Evolutionary conservation across 1,284 basidiomycete species (phyloP).

Genomic region (Apiotrichum sp.): DNA sequence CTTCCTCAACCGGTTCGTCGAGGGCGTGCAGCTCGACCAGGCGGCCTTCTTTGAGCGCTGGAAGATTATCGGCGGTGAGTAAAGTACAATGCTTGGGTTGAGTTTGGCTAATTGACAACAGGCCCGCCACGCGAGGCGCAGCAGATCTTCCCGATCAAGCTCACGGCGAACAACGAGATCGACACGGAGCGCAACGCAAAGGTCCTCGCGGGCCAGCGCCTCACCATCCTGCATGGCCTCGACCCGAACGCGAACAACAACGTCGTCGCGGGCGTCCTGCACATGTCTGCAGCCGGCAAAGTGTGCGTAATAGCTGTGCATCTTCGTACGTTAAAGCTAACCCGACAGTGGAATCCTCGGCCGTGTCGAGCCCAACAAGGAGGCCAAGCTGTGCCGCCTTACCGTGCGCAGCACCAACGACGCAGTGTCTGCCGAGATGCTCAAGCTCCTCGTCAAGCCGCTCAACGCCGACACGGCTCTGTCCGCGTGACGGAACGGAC

Average conservation of each 20-base stretch:
- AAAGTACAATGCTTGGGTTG: background rate
- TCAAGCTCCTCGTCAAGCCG: constrained; percentile 50
- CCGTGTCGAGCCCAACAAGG: constrained; percentile 86
- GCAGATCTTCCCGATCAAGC: constrained; percentile 70
- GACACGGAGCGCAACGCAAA: constrained; percentile 67
- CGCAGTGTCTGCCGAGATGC: constrained; percentile 73
- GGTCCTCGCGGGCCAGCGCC: constrained; percentile 66
- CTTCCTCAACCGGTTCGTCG: constrained; percentile 84
- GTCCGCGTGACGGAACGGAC: background rate
- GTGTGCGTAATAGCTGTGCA: constrained; percentile 49
- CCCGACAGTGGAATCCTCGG: constrained; percentile 66
- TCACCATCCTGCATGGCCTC: constrained; percentile 71
- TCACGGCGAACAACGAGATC: constrained; percentile 63
- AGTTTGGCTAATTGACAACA: constrained; percentile 7
- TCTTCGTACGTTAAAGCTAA: background rate
- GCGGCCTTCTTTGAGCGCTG: constrained; percentile 95
- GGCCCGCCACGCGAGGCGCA: constrained; percentile 83
- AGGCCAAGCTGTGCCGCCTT: constrained; percentile 88
- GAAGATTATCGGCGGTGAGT: constrained; percentile 84
- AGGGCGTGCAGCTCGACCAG: constrained; percentile 76
- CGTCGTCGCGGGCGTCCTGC: constrained; percentile 86
- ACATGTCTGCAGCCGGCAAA: constrained; percentile 80
- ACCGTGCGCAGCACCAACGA: constrained; percentile 95
- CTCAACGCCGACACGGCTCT: constrained; percentile 38
- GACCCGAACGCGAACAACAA: constrained; percentile 72